Percentiles rank a stretch among this genome's conserved stretches.
phyloP scores from a whole-genome alignment of 78 protist species.

The Polysphondylium violaceum region DNA sequence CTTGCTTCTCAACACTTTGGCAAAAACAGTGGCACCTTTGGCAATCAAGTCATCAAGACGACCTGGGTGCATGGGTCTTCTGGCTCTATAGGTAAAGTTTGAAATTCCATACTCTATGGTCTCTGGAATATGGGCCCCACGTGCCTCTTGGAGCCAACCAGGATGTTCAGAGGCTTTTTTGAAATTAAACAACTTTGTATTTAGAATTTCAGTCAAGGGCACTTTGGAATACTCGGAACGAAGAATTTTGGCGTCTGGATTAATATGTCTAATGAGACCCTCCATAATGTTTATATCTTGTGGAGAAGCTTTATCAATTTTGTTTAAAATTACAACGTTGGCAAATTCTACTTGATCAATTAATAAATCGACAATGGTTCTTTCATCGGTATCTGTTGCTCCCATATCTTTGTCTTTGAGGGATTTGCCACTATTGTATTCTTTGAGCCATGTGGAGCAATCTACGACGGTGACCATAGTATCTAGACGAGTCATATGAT shows the following conservation, averaged over 20 bases:
- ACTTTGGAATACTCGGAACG: constrained; percentile 47
- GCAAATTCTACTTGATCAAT: constrained; percentile 95
- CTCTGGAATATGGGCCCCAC: constrained; percentile 86
- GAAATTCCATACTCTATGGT: constrained; percentile 90
- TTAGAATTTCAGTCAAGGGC: constrained; percentile 59
- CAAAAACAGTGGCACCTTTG: background rate
- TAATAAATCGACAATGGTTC: constrained; percentile 87
- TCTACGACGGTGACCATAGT: constrained; percentile 85
- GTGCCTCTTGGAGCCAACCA: constrained; percentile 88
- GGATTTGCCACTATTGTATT: constrained; percentile 13
- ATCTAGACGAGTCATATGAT: constrained; percentile 46
- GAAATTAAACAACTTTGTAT: constrained; percentile 81
- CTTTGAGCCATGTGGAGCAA: constrained; percentile 42
- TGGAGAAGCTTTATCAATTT: constrained; percentile 53
- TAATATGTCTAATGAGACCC: constrained; percentile 36
- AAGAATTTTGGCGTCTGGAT: constrained; percentile 81
- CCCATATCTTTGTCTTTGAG: constrained; percentile 47
- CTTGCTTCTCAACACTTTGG: constrained; percentile 47
- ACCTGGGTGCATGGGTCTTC: constrained; percentile 94
- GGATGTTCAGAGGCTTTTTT: constrained; percentile 70
- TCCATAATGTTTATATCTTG: background rate
- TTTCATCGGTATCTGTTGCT: constrained; percentile 45
- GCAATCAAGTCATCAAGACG: constrained; percentile 25
- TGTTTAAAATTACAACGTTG: constrained; percentile 93
- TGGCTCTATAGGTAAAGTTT: constrained; percentile 82